These are phyloP conservation scores for Candida mesenterica DNA, from an alignment of 1,139 yeast genomes.

Conservation along the genomic window DNA sequence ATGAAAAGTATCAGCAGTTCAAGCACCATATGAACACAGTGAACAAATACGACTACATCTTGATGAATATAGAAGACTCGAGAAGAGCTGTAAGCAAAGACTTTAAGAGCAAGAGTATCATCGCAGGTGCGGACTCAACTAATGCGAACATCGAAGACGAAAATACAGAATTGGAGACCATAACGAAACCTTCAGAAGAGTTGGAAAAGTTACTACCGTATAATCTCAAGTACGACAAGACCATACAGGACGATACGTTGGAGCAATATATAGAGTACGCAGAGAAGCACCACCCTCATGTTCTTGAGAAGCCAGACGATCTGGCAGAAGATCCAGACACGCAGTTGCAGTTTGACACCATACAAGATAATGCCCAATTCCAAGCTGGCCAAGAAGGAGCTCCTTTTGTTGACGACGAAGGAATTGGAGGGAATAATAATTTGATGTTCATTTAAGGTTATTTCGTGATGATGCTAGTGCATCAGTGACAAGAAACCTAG, in stretches of 20 bases:
- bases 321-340: constrained; percentile 1
- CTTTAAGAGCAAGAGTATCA: neutral
- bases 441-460: constrained; percentile 11
- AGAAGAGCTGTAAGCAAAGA: constrained; percentile 11
- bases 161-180: constrained; percentile 11
- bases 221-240: constrained; percentile 28
- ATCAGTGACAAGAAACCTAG: too few relatives aligned
- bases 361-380: constrained; percentile 2
- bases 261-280: constrained; percentile 18
- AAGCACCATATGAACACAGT: constrained; percentile 23
- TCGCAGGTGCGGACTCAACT: constrained; percentile 6
- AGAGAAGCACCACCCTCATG: constrained; percentile 8
- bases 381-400: constrained; percentile 4
- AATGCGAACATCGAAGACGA: constrained; percentile 10
- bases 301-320: neutral
- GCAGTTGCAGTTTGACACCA: constrained; percentile 2
- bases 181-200: constrained; percentile 21
- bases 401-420: constrained; percentile 13
- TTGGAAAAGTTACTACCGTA: constrained; percentile 28
- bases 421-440: constrained; percentile 19
- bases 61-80: constrained; percentile 23
- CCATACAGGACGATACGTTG: constrained; percentile 25
- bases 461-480: neutral
- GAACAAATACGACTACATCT: constrained; percentile 31
- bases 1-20: constrained; percentile 22